Conservation (phyloP, 2,329 filamentous ascomycete genomes). For the Cucurbitaria berberidis region DNA sequence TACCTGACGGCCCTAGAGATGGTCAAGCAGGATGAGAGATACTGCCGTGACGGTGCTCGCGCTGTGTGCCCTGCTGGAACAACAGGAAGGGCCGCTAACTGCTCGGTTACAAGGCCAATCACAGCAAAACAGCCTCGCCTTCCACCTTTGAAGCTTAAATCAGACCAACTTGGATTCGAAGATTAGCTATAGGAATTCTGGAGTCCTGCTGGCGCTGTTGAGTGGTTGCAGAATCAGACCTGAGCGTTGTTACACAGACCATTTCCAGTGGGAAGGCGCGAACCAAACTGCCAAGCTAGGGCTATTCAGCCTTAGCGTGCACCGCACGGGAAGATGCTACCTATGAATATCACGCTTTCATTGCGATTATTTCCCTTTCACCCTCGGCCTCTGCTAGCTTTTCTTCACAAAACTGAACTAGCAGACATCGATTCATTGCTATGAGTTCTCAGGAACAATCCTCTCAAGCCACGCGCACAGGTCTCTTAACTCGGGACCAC, state of each 20-base stretch:
- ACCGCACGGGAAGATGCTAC: too few species aligned
- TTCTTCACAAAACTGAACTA: background rate
- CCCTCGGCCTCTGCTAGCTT: background rate
- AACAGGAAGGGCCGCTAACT: background rate
- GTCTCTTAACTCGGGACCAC: slow-evolving; percentile 53
- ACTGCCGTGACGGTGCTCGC: slow-evolving; percentile 28
- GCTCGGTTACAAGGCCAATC: slow-evolving; percentile 3
- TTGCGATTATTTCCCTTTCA: background rate
- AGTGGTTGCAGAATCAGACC: too few species aligned
- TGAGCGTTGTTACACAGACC: too few species aligned
- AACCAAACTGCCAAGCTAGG: too few species aligned
- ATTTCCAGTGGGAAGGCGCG: too few species aligned
- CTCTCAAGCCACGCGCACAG: slow-evolving; percentile 53
- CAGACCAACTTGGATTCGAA: background rate
- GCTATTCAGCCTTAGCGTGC: too few species aligned
- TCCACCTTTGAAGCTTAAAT: background rate
- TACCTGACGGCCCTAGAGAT: slow-evolving; percentile 14
- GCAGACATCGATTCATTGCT: too few species aligned
- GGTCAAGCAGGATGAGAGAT: slow-evolving; percentile 30
- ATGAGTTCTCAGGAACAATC: slow-evolving; percentile 45
- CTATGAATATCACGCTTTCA: too few species aligned
- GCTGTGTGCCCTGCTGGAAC: slow-evolving; percentile 6
- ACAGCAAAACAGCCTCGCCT: background rate
- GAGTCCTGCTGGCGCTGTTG: too few species aligned
- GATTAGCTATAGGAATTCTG: too few species aligned